A percentile compares a stretch with the other conserved stretches of the same genome.
Evolutionary conservation across 192 early-diverging fungal genomes (phyloP).

Genomic region (Chytriomyces hyalinus): DNA sequence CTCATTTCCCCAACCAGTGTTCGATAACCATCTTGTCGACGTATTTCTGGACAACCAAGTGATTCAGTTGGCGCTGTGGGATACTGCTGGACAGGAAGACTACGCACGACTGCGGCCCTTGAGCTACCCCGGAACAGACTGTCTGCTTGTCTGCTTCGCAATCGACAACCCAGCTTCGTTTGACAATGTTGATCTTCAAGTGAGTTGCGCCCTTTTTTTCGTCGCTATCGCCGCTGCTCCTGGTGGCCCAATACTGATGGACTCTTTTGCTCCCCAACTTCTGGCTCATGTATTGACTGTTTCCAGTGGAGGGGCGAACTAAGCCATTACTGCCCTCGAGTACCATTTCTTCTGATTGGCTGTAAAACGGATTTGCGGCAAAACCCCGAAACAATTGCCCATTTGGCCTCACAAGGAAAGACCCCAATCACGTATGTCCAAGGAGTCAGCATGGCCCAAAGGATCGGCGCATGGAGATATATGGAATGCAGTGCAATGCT

Average conservation of each 20-base stretch:
- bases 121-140: conserved; percentile 87
- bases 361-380: conserved; percentile 47
- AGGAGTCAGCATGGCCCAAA: conserved; percentile 29
- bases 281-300: too few relatives aligned
- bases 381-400: conserved; percentile 20
- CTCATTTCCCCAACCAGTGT: conserved; percentile 64
- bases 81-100: conserved; percentile 97
- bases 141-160: conserved; percentile 78
- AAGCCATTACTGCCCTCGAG: conserved; percentile 33
- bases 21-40: conserved; percentile 54
- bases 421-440: conserved; percentile 26
- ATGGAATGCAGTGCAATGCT: conserved; percentile 57
- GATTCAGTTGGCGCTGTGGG: conserved; percentile 83
- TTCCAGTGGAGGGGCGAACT: conserved; percentile 46
- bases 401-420: conserved; percentile 4
- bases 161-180: conserved; percentile 46
- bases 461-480: conserved; percentile 41
- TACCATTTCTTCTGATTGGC: conserved; percentile 48
- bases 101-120: conserved; percentile 92
- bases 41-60: conserved; percentile 38
- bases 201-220: background rate
- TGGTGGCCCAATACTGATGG: background rate
- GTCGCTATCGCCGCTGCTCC: background rate
- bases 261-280: background rate
- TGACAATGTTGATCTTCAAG: conserved; percentile 32